Percentiles rank a stretch among this genome's conserved stretches.
phyloP scores from a whole-genome alignment of 805 yeast genomes.

The Monosporozyma yasuniensis region DNA sequence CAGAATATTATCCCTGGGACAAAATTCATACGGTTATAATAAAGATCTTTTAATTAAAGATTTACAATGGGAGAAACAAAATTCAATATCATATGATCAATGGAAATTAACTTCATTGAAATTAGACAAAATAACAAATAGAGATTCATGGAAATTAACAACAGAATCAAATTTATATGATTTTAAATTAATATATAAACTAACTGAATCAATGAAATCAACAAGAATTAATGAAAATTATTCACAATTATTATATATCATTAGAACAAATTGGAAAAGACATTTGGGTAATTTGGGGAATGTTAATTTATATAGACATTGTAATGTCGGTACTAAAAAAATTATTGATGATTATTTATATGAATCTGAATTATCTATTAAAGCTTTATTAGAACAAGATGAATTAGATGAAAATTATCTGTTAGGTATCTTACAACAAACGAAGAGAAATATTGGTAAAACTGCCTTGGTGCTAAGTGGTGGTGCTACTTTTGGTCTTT shows the following conservation, averaged over 20 bases:
- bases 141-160: constrained; percentile 62
- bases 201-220: constrained; percentile 46
- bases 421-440: constrained; percentile 72
- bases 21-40: constrained; percentile 14
- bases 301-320: constrained; percentile 62
- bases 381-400: constrained; percentile 18
- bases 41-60: constrained; percentile 31
- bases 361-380: constrained; percentile 55
- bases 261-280: constrained; percentile 78
- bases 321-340: constrained; percentile 76
- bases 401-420: constrained; percentile 58
- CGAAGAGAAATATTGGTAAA: constrained; percentile 85
- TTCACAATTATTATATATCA: constrained; percentile 54
- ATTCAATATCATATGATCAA: constrained; percentile 43
- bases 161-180: constrained; percentile 60
- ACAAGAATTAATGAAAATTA: constrained; percentile 55
- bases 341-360: constrained; percentile 73
- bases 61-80: constrained; percentile 36
- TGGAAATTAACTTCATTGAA: constrained; percentile 61
- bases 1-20: neutral
- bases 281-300: constrained; percentile 85
- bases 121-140: constrained; percentile 57
- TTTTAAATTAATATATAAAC: constrained; percentile 45
- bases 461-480: constrained; percentile 94
- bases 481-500: constrained; percentile 88